Conservation (phyloP, 2,329 filamentous ascomycete genomes). For the Camillea tinctor region DNA sequence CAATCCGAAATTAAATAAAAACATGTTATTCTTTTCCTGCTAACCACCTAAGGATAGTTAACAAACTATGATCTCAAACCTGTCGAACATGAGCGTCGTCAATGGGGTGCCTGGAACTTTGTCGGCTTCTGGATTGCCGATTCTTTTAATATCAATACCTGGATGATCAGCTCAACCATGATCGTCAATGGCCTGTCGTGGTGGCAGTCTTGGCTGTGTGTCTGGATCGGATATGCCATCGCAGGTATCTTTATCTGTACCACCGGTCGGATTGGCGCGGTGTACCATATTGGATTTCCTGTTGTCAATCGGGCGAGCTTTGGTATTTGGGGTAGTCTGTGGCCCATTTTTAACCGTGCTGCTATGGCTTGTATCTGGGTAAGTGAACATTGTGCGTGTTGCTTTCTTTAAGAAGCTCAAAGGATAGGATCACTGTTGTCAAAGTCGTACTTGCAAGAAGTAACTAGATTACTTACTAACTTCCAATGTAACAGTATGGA, state of each 20-base stretch:
- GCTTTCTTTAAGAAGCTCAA: background rate
- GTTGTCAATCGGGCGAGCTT: constrained; percentile 77
- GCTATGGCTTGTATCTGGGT: constrained; percentile 76
- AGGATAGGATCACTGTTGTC: background rate
- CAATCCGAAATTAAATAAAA: too few relatives aligned
- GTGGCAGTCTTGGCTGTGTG: constrained; percentile 91
- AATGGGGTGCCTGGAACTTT: constrained; percentile 88
- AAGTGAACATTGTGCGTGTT: background rate
- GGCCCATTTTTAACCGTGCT: constrained; percentile 88
- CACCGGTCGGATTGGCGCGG: constrained; percentile 80
- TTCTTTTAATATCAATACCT: constrained; percentile 86
- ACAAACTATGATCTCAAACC: constrained; percentile 80
- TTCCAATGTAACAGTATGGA: constrained; percentile 56
- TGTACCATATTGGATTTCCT: constrained; percentile 87
- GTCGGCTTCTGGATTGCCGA: constrained; percentile 86
- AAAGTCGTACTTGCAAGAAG: too few relatives aligned
- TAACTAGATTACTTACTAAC: background rate
- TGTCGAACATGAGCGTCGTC: constrained; percentile 74
- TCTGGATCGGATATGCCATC: constrained; percentile 82
- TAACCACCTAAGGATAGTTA: constrained; percentile 46
- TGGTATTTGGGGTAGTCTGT: constrained; percentile 84
- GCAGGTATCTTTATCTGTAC: constrained; percentile 72
- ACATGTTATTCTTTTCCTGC: constrained; percentile 4
- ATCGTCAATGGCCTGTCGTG: constrained; percentile 76
- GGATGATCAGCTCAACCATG: constrained; percentile 89